Conservation (phyloP, 2,329 filamentous ascomycete species). For the Trichophyton simii region DNA sequence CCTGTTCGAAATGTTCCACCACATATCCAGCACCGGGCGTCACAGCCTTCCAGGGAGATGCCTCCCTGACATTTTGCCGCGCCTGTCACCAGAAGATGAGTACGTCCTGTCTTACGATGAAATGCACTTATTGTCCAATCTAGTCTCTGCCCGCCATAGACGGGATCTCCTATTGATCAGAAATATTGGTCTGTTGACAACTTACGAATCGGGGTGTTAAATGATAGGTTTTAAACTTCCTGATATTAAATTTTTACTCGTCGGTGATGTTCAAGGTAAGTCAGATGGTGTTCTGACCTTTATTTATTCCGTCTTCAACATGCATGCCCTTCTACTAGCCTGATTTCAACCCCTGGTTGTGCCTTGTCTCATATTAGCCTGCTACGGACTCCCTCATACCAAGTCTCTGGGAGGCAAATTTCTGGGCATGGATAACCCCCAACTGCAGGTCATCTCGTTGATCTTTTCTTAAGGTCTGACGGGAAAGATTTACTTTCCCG, state of each 20-base stretch:
- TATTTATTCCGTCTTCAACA: background rate
- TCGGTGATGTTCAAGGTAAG: conserved; percentile 45
- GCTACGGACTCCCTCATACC: background rate
- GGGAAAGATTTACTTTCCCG: background rate
- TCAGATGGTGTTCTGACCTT: conserved; percentile 5
- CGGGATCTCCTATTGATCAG: background rate
- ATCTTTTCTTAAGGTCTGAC: background rate
- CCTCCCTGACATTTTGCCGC: conserved; percentile 60
- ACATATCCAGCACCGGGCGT: conserved; percentile 50
- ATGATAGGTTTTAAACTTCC: conserved; percentile 55
- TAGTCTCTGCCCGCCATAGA: background rate
- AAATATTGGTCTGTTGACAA: background rate
- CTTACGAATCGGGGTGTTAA: conserved; percentile 4
- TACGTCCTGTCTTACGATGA: conserved; percentile 20
- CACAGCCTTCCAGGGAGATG: conserved; percentile 60
- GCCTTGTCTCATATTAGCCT: background rate
- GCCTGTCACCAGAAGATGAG: conserved; percentile 69
- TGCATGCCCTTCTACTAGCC: background rate
- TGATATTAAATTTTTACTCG: conserved; percentile 63
- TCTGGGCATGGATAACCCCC: background rate
- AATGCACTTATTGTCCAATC: conserved; percentile 1
- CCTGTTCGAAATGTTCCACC: conserved; percentile 64
- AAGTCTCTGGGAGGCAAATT: background rate
- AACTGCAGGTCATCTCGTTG: background rate
- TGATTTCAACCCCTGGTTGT: background rate